These are phyloP conservation scores for Fusarium sp. DNA, from an alignment of 2,329 filamentous ascomycete genomes.

Conservation along the genomic window DNA sequence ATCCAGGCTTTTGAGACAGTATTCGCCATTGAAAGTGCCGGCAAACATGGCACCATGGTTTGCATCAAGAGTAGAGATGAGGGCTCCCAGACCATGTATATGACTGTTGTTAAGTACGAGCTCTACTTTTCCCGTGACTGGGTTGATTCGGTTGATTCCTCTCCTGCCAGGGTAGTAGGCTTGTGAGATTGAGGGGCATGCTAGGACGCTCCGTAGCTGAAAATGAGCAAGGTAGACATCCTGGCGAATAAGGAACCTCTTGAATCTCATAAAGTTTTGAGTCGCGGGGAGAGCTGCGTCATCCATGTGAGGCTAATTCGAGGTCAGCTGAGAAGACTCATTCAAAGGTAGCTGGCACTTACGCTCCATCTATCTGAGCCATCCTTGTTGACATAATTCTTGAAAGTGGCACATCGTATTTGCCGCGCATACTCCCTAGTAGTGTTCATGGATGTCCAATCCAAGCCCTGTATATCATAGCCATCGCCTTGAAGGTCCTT, in stretches of 20 bases:
- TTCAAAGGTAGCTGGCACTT: constrained; percentile 42
- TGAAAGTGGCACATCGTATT: constrained; percentile 58
- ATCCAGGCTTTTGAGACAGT: constrained; percentile 58
- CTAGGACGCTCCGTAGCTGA: constrained; percentile 70
- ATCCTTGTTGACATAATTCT: constrained; percentile 64
- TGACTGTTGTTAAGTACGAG: constrained; percentile 55
- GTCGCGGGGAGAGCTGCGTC: constrained; percentile 46
- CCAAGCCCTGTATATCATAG: constrained; percentile 66
- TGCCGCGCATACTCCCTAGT: constrained; percentile 58
- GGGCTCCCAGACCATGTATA: constrained; percentile 47
- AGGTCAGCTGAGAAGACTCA: constrained; percentile 10
- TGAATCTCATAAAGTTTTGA: constrained; percentile 66
- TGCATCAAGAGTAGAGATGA: constrained; percentile 61
- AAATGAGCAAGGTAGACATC: constrained; percentile 69
- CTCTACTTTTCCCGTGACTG: constrained; percentile 55
- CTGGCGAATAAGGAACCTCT: constrained; percentile 62
- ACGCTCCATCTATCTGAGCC: constrained; percentile 59
- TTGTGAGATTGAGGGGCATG: constrained; percentile 62
- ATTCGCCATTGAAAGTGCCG: constrained; percentile 66
- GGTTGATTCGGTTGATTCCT: constrained; percentile 62
- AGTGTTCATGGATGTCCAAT: constrained; percentile 64
- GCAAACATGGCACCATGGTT: constrained; percentile 64
- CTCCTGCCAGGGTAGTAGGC: constrained; percentile 64
- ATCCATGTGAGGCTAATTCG: constrained; percentile 20
- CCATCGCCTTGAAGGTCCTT: constrained; percentile 62